These are phyloP conservation scores for Paraurostyla sp. DNA, from an alignment of 73 alveolate genomes.

Conservation along the genomic window DNA sequence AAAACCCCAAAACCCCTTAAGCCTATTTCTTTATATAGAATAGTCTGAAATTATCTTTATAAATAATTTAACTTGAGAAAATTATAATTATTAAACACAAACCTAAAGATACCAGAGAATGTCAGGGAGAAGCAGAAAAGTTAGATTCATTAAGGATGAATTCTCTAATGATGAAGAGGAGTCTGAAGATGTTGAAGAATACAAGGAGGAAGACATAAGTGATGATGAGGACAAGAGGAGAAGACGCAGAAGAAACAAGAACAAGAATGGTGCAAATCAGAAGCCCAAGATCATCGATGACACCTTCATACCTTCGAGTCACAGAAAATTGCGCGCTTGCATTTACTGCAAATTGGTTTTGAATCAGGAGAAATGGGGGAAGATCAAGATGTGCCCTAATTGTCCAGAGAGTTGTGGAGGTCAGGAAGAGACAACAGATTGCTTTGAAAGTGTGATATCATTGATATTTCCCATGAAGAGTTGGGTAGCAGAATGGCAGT, in stretches of 20 bases:
- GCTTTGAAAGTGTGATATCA: slow-evolving; percentile 69
- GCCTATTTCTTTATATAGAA: too few species aligned
- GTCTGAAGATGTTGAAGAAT: not conserved
- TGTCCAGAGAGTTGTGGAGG: slow-evolving; percentile 44
- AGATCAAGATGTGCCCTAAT: slow-evolving; percentile 44
- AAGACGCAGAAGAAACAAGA: not conserved
- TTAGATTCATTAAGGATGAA: not conserved
- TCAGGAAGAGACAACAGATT: slow-evolving; percentile 44
- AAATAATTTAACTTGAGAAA: too few species aligned
- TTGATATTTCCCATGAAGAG: slow-evolving; percentile 56
- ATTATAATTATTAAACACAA: too few species aligned
- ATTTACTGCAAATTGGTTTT: slow-evolving; percentile 38
- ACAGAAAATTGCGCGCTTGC: slow-evolving; percentile 49
- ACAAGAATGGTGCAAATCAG: not conserved
- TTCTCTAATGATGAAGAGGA: not conserved
- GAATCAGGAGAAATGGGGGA: slow-evolving; percentile 55
- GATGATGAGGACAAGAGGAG: slow-evolving; percentile 53
- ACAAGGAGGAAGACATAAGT: slow-evolving; percentile 47
- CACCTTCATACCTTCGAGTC: slow-evolving; percentile 25
- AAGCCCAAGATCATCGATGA: slow-evolving; percentile 21
- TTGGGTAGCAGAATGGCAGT: slow-evolving; percentile 76
- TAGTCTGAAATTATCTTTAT: too few species aligned
- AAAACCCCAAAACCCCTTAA: too few species aligned
- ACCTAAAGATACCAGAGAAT: not conserved
- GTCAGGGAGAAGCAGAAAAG: not conserved